Percentiles rank a stretch among this genome's conserved stretches.
phyloP scores from a whole-genome alignment of 1,284 basidiomycete genomes.

The Papiliotrema laurentii region DNA sequence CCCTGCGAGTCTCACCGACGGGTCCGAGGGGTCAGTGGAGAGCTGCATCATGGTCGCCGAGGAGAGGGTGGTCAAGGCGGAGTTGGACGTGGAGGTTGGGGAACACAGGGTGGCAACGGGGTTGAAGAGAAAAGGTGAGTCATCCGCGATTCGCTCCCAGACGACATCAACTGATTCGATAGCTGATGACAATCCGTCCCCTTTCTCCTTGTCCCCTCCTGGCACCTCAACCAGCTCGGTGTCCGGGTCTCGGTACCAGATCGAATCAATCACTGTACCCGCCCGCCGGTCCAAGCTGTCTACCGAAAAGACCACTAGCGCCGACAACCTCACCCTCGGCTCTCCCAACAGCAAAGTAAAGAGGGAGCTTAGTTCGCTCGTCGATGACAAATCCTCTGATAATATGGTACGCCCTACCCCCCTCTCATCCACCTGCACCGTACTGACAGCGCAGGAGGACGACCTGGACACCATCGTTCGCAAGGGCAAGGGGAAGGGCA shows the following conservation, averaged over 20 bases:
- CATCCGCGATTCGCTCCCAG: no score
- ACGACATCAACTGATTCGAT: no score
- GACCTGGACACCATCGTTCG: not conserved
- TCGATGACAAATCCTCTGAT: not conserved
- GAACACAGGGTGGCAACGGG: constrained; percentile 3
- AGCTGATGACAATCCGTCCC: no score
- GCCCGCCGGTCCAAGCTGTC: constrained; percentile 29
- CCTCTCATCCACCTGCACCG: not conserved
- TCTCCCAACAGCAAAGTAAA: constrained; percentile 6
- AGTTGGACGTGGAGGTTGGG: constrained; percentile 2
- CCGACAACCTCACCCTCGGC: constrained; percentile 37
- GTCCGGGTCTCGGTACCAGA: constrained; percentile 4
- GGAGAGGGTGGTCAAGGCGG: constrained; percentile 1
- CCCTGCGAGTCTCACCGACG: constrained; percentile 15
- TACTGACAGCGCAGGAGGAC: not conserved
- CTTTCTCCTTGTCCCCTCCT: no score
- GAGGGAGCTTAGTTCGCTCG: not conserved
- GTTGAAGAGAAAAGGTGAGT: constrained; percentile 18
- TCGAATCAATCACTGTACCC: constrained; percentile 29
- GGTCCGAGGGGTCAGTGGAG: constrained; percentile 4
- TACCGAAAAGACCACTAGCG: constrained; percentile 32
- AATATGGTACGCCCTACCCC: not conserved
- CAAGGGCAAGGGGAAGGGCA: not conserved
- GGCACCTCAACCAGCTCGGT: no score
- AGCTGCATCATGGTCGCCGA: not conserved